Evolutionary conservation across 2,329 filamentous ascomycete species (phyloP).

Genomic region (Ciborinia camelliae): DNA sequence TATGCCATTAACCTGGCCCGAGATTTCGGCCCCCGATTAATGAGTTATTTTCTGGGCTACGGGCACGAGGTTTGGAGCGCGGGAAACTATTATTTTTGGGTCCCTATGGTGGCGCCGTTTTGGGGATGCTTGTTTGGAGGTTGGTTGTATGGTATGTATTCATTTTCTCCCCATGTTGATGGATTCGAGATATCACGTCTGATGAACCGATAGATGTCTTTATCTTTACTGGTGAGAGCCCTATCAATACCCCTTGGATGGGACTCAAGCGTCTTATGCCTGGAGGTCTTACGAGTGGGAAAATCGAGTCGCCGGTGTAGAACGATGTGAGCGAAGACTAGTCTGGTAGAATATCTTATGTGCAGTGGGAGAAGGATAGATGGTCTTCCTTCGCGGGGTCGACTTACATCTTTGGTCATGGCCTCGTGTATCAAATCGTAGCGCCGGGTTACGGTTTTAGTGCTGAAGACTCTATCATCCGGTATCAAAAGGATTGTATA

Average conservation of each 20-base stretch:
- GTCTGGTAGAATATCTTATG: too few species aligned
- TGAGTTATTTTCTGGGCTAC: slow-evolving; percentile 66
- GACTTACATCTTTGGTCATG: too few species aligned
- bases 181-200: background rate
- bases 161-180: background rate
- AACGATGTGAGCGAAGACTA: too few species aligned
- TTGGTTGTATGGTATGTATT: slow-evolving; percentile 52
- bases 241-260: slow-evolving; percentile 36
- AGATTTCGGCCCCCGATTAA: slow-evolving; percentile 65
- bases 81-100: slow-evolving; percentile 69
- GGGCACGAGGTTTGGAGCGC: slow-evolving; percentile 64
- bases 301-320: background rate
- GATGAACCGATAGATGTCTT: slow-evolving; percentile 45
- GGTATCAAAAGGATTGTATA: too few species aligned
- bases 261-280: slow-evolving; percentile 28
- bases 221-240: slow-evolving; percentile 40
- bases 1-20: slow-evolving; percentile 73
- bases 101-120: slow-evolving; percentile 72
- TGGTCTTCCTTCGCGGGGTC: background rate
- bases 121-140: slow-evolving; percentile 61
- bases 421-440: too few species aligned
- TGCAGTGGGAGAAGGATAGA: background rate
- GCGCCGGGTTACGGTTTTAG: too few species aligned
- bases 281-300: background rate
- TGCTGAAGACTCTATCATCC: too few species aligned